Percentiles rank a stretch among this genome's conserved stretches.
phyloP scores from a whole-genome alignment of 176 grass and related monocot species.

The Puccinellia tenuiflora region DNA sequence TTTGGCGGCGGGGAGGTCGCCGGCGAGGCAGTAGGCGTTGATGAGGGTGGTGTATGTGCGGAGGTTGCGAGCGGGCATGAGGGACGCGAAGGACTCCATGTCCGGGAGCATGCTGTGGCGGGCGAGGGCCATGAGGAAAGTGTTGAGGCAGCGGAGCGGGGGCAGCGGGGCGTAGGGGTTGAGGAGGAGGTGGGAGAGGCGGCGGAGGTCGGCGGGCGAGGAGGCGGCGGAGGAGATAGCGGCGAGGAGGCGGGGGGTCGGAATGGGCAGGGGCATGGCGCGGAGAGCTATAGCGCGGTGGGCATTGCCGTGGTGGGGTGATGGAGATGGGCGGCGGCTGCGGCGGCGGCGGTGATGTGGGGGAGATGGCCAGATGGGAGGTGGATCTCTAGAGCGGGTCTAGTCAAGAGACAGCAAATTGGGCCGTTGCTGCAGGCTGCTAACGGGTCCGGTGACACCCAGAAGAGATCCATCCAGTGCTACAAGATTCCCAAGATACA shows the following conservation, averaged over 20 bases:
- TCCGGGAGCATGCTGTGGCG: constrained; percentile 58
- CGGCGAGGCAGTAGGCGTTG: constrained; percentile 75
- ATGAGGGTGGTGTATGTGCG: constrained; percentile 76
- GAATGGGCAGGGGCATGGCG: constrained; percentile 29
- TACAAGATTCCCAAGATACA: too few relatives aligned
- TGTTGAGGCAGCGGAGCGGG: constrained; percentile 55
- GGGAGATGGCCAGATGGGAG: background rate
- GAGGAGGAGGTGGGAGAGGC: constrained; percentile 32
- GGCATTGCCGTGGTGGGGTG: background rate
- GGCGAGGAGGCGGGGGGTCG: constrained; percentile 18
- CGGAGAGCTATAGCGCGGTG: constrained; percentile 6
- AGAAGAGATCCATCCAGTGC: too few relatives aligned
- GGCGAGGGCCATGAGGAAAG: constrained; percentile 61
- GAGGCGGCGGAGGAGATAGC: constrained; percentile 36
- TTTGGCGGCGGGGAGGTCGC: constrained; percentile 59
- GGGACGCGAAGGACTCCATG: constrained; percentile 56
- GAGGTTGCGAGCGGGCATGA: constrained; percentile 56
- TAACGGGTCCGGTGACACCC: too few relatives aligned
- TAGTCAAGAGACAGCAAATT: background rate
- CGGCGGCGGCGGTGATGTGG: background rate
- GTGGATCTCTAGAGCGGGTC: background rate
- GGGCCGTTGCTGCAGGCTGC: background rate
- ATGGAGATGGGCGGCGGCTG: constrained; percentile 12
- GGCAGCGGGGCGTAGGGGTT: constrained; percentile 15
- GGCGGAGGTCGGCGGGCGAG: constrained; percentile 28